Conservation (phyloP, 768 basidiomycete species). For the Rhodotorula taiwanensis region DNA sequence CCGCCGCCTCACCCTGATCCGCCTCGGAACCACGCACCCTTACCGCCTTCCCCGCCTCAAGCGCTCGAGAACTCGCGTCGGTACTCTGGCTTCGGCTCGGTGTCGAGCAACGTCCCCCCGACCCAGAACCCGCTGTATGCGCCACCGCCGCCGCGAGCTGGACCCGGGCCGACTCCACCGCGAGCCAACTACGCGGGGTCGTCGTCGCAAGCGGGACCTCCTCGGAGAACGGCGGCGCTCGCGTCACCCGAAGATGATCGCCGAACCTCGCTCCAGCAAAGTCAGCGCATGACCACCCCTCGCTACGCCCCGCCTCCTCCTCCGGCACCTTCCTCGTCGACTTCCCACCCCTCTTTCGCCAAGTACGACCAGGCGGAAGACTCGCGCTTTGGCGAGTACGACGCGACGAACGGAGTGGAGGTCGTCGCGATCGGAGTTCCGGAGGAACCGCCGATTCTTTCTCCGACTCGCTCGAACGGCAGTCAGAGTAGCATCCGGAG, state of each 20-base stretch:
- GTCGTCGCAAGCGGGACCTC: neutral
- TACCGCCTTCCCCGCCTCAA: neutral
- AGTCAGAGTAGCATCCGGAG: neutral
- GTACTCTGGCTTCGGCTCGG: neutral
- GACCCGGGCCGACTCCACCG: no score
- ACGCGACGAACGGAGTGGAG: conserved; percentile 14
- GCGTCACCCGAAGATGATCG: neutral
- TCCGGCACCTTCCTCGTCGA: no score
- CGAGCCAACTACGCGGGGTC: no score
- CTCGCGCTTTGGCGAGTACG: conserved; percentile 6
- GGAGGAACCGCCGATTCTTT: neutral
- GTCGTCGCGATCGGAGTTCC: neutral
- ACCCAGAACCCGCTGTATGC: conserved; percentile 38
- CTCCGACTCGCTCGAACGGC: neutral
- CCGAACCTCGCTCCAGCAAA: no score
- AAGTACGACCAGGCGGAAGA: neutral
- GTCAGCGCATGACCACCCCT: no score
- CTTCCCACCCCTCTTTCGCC: neutral
- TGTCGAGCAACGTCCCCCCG: neutral
- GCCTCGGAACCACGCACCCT: neutral
- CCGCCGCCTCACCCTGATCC: conserved; percentile 38
- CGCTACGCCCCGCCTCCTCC: no score
- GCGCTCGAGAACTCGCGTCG: no score
- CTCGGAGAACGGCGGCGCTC: conserved; percentile 11
- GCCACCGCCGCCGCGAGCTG: neutral